Evolutionary conservation across 2,329 filamentous ascomycete species (phyloP).

Genomic region (Fusarium sp.): DNA sequence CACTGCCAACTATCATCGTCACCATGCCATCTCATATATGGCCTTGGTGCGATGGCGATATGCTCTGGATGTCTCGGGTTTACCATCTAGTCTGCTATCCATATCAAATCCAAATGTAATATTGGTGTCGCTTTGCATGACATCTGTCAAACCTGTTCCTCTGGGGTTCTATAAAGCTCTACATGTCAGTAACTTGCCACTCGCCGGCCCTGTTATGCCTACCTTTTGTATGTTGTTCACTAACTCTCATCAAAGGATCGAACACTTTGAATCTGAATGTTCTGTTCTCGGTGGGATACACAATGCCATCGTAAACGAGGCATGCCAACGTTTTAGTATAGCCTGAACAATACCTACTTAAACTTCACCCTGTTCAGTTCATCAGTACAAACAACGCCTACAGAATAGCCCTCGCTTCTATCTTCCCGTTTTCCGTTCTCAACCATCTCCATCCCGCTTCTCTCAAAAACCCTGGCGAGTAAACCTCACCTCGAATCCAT

Average conservation of each 20-base stretch:
- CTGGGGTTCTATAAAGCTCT: neutral
- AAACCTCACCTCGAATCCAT: neutral
- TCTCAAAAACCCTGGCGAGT: neutral
- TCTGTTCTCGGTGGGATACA: neutral
- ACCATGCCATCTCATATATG: neutral
- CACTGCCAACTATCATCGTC: neutral
- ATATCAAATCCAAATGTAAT: neutral
- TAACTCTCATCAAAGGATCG: neutral
- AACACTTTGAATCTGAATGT: neutral
- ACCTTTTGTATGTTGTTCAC: neutral
- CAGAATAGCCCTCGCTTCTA: neutral
- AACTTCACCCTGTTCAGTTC: neutral
- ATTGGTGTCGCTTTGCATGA: neutral
- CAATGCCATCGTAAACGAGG: neutral
- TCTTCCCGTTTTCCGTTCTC: neutral
- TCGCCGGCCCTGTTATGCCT: fast-evolving
- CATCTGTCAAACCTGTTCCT: neutral
- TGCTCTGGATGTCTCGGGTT: no score
- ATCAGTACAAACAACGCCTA: neutral
- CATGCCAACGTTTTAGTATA: neutral
- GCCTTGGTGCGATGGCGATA: neutral
- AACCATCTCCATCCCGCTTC: neutral
- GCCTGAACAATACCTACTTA: neutral
- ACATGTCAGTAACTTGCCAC: neutral
- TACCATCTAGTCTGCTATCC: neutral